Percentiles rank a stretch among this genome's conserved stretches.
These are phyloP conservation scores for Musa beccarii DNA, from an alignment of 176 grass and related monocot genomes.

Conservation along the genomic window DNA sequence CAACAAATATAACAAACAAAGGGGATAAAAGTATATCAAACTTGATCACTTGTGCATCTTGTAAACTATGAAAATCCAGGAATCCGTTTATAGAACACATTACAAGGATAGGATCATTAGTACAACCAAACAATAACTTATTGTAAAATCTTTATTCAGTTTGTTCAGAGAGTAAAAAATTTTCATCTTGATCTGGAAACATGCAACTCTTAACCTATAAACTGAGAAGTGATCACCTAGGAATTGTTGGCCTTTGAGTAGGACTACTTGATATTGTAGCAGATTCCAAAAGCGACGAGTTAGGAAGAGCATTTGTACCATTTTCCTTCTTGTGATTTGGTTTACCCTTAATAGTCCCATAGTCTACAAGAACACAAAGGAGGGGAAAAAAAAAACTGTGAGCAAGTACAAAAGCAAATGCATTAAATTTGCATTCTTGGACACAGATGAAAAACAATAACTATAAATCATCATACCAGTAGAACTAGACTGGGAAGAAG, in stretches of 20 bases:
- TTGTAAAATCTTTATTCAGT: background rate
- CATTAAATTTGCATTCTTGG: background rate
- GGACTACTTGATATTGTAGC: slow-evolving; percentile 31
- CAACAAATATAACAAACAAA: background rate
- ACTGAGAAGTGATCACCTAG: slow-evolving; percentile 28
- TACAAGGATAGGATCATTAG: background rate
- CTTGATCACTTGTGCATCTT: background rate
- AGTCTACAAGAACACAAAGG: slow-evolving; percentile 9
- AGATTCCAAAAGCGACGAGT: slow-evolving; percentile 43
- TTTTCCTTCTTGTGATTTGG: slow-evolving; percentile 39
- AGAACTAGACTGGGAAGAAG: slow-evolving; percentile 37
- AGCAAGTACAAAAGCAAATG: background rate
- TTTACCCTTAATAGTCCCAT: slow-evolving; percentile 43
- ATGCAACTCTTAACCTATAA: background rate
- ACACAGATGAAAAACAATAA: background rate
- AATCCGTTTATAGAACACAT: background rate
- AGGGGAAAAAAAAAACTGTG: background rate
- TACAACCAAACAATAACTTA: background rate
- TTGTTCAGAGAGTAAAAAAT: background rate
- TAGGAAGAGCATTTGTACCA: slow-evolving; percentile 20
- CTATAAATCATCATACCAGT: slow-evolving; percentile 34
- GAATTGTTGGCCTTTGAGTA: slow-evolving; percentile 33
- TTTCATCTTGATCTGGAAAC: background rate
- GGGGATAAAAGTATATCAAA: background rate
- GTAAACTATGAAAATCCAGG: background rate